Evolutionary conservation across 2,329 filamentous ascomycete species (phyloP), one percentile per base, ranked within the genome.

Genomic region (Madurella fahalii): DNA sequence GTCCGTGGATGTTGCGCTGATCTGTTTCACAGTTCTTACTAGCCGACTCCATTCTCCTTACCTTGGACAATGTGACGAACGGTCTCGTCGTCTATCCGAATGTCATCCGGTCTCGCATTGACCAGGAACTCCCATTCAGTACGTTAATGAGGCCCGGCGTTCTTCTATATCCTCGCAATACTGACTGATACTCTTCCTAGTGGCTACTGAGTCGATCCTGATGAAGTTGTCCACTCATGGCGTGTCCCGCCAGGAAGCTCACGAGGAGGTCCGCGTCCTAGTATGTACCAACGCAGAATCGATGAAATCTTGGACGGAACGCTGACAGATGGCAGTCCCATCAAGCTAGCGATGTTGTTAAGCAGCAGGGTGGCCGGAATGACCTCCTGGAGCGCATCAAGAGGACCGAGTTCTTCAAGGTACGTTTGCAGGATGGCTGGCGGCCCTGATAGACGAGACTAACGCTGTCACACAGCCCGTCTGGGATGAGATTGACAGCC

Each of bases 201-300:
- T 63, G 59, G 56, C 61, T 1, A 65, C 62, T 32, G 76, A 81
- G 67, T 78, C 80, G 61, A 85, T 91, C 67, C 89, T 92, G 68
- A 91, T 95, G 89, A 84, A 83, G 62, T 78, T 93, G 53, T 83
- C 86, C 30, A 82, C 83, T 53, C 80, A 85, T 65, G 89, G 89
- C 32, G 80, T 77, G 30, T 88, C 83, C 9, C 77, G 90, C 48
- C 90, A 95, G 69, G 89, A 92, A 20, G 87, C 89, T 1, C 91
- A 96, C 71, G 91, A 96, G 74, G 76, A 93, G 71, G 92, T 96
- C 65, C 86, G 87, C 8, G 87, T 96, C 1, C 79, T 96, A 45
- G 59, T 61, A 60, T 34, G 57, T 41, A 15, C 5, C 34, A 9
- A 15, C 1, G 8, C 9, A 13, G 1, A 1, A 11, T 43, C 11